A percentile compares a stretch with the other conserved stretches of the same genome.
Evolutionary conservation across 2,329 filamentous ascomycete species (phyloP).

Genomic region (Aspergillus flavus): DNA sequence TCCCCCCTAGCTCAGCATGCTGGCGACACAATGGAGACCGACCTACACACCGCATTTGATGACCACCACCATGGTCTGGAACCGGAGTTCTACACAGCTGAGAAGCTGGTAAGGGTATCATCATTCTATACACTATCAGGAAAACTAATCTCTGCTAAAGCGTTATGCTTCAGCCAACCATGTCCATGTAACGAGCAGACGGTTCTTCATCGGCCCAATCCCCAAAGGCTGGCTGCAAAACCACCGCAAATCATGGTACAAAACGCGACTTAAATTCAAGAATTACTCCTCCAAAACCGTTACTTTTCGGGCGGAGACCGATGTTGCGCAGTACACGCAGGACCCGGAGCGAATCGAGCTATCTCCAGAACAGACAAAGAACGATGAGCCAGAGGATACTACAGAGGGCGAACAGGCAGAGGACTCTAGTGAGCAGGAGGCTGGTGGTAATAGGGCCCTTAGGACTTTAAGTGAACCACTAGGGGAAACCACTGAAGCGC

Average conservation of each 20-base stretch:
- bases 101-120: conserved; percentile 51
- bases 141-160: conserved; percentile 31
- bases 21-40: conserved; percentile 23
- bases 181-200: conserved; percentile 62
- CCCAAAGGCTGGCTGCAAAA: conserved; percentile 66
- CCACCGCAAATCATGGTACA: conserved; percentile 66
- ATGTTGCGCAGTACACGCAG: conserved; percentile 44
- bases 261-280: conserved; percentile 43
- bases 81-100: conserved; percentile 56
- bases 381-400: conserved; percentile 19
- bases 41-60: conserved; percentile 20
- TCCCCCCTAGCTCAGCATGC: conserved; percentile 22
- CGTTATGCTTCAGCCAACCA: conserved; percentile 65
- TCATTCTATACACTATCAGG: background rate
- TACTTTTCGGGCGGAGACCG: conserved; percentile 56
- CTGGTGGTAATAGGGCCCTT: conserved; percentile 12
- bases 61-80: conserved; percentile 42
- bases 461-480: conserved; percentile 28
- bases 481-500: conserved; percentile 18
- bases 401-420: conserved; percentile 16
- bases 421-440: conserved; percentile 3
- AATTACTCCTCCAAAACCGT: conserved; percentile 52
- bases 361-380: conserved; percentile 20
- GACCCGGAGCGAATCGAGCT: conserved; percentile 24
- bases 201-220: conserved; percentile 67